Evolutionary conservation across 2,329 filamentous ascomycete species (phyloP), one percentile per base, ranked within the genome.

Genomic region (Fusarium sp.): DNA sequence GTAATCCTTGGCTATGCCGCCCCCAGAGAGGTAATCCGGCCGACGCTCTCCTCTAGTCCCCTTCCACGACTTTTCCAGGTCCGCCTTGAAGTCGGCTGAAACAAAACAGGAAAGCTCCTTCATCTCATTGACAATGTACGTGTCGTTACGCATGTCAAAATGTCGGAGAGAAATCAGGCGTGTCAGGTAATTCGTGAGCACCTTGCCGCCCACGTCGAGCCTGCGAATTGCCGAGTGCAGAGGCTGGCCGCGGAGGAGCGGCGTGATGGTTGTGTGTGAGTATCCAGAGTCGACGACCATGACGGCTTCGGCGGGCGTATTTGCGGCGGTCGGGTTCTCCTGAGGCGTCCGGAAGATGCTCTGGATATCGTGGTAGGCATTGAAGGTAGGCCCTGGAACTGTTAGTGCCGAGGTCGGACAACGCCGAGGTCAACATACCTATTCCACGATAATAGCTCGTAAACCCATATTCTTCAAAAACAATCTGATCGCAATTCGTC

Each of bases 401-500:
- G 62, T 66, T 54, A 71, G 70, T 18, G 12, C 28, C 60, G 37
- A 30, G 9, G 6, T 8, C 9, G 7, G 10, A 23, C 3, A 18
- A 10, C 6, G 2, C 18, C 31, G 28, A 23, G 9, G 9, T 15
- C 1, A 8, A 73, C 83, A 63, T 78, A 89, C 93, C 93, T 69
- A 93, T 84, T 61, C 89, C 91, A 65, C 96, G 89, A 70, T 92
- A 92, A 81, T 97, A 97, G 71, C 92, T 92, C 11, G 91, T 89
- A 80, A 99, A 99, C 3, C 94, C 94, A 83, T 96, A 99, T 78
- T 98, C 95, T 78, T 99, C 96, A 84, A 99, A 98, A 2, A 98
- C 89, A 77, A 99, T 94, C 83, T 99, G 95, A 77, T 99, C 96
- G 73, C 94, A 94, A 78, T 98, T 96, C 40, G 91, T 89, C 80